phyloP scores from a whole-genome alignment of 2,329 filamentous ascomycete genomes.

The Ceratocystis lukuohia region DNA sequence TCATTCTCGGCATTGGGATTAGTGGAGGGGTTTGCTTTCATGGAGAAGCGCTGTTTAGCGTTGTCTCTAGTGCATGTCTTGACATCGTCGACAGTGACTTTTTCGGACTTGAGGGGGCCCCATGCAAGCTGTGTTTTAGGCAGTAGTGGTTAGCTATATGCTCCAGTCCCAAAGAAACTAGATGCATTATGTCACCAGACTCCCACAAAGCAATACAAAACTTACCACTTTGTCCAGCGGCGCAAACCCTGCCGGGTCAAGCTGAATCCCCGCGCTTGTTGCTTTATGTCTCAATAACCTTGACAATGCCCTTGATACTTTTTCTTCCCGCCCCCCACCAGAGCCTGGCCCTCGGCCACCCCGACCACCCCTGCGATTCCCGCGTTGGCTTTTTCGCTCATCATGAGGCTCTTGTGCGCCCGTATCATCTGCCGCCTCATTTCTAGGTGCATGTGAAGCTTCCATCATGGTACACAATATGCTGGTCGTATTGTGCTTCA shows the following conservation, averaged over 20 bases:
- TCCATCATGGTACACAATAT: neutral
- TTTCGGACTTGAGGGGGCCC: constrained; percentile 49
- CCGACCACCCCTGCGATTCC: constrained; percentile 24
- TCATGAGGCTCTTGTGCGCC: neutral
- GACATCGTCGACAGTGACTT: constrained; percentile 65
- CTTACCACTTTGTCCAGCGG: constrained; percentile 45
- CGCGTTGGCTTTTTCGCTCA: constrained; percentile 20
- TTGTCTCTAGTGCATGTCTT: constrained; percentile 55
- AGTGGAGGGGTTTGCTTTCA: constrained; percentile 36
- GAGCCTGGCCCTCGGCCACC: constrained; percentile 24
- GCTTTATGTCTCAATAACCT: constrained; percentile 44
- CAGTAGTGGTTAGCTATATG: neutral
- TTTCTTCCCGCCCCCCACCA: constrained; percentile 32
- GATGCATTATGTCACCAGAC: no score
- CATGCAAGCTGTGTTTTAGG: constrained; percentile 34
- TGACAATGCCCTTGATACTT: constrained; percentile 42
- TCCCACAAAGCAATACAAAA: constrained; percentile 21
- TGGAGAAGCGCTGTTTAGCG: constrained; percentile 81
- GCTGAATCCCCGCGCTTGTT: constrained; percentile 39
- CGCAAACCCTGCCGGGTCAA: constrained; percentile 48
- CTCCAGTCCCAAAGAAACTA: no score
- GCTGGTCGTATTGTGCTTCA: no score
- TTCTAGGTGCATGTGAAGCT: neutral
- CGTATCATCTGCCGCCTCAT: neutral
- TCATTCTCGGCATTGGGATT: constrained; percentile 23